phyloP scores from a whole-genome alignment of 805 yeast genomes.

The Hanseniaspora clermontiae region DNA sequence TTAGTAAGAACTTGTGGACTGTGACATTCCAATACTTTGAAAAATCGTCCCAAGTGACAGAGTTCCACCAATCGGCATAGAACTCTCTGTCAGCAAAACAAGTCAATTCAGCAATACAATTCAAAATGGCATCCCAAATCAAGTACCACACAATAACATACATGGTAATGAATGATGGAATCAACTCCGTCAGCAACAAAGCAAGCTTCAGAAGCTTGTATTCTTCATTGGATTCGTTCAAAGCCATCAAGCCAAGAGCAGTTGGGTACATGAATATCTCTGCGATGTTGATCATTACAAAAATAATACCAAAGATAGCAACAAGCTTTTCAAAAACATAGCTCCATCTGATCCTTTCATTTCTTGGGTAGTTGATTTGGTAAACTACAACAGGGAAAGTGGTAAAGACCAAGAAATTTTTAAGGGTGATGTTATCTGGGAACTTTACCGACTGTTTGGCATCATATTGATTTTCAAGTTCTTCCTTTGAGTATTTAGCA shows the following conservation, averaged over 20 bases:
- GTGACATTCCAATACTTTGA: slow-evolving; percentile 92
- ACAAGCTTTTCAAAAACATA: slow-evolving; percentile 56
- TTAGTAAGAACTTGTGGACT: slow-evolving; percentile 72
- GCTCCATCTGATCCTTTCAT: slow-evolving; percentile 49
- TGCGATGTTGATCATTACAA: slow-evolving; percentile 68
- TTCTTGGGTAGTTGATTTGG: slow-evolving; percentile 72
- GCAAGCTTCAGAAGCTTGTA: slow-evolving; percentile 30
- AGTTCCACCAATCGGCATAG: slow-evolving; percentile 97
- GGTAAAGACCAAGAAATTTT: slow-evolving; percentile 61
- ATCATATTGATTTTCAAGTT: slow-evolving; percentile 46
- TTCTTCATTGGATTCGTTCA: slow-evolving; percentile 37
- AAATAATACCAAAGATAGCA: slow-evolving; percentile 80
- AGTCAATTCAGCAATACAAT: slow-evolving; percentile 80
- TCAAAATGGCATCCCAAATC: slow-evolving; percentile 91
- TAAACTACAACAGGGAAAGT: slow-evolving; percentile 86
- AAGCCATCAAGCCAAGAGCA: slow-evolving; percentile 26
- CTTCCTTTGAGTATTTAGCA: slow-evolving; percentile 58
- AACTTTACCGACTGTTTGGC: slow-evolving; percentile 30
- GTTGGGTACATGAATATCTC: slow-evolving; percentile 61
- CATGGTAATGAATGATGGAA: slow-evolving; percentile 66
- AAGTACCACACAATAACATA: slow-evolving; percentile 72
- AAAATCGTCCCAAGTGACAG: slow-evolving; percentile 84
- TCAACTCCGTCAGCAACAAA: slow-evolving; percentile 48
- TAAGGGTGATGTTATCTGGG: slow-evolving; percentile 57
- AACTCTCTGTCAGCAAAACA: slow-evolving; percentile 81